phyloP scores from a whole-genome alignment of 495 filamentous ascomycete species.

The Xylaria grammica region DNA sequence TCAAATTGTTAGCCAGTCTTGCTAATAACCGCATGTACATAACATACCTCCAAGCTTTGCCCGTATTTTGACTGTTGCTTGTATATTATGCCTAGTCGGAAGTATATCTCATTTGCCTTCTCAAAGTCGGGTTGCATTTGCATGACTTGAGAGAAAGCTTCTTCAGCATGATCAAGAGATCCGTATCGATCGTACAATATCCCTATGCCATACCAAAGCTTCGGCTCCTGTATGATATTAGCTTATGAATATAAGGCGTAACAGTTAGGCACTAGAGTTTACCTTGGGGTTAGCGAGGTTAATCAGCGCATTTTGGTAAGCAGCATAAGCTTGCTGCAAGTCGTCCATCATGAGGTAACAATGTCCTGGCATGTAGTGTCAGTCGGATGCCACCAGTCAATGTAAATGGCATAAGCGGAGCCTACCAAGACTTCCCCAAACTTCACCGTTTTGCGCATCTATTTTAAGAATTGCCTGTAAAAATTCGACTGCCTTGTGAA shows the following conservation, averaged over 20 bases:
- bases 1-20: conserved; percentile 33
- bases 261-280: conserved; percentile 29
- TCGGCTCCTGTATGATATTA: conserved; percentile 75
- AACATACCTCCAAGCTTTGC: conserved; percentile 84
- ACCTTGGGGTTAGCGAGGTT: conserved; percentile 96
- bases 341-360: conserved; percentile 99
- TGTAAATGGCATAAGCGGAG: conserved; percentile 19
- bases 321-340: conserved; percentile 94
- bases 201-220: conserved; percentile 98
- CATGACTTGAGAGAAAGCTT: conserved; percentile 99
- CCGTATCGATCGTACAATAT: conserved; percentile 98
- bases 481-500: conserved; percentile 92
- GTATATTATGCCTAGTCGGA: conserved; percentile 97
- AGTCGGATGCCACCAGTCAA: conserved; percentile 22
- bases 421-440: conserved; percentile 92
- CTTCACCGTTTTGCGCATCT: conserved; percentile 87
- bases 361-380: conserved; percentile 64
- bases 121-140: conserved; percentile 97
- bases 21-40: conserved; percentile 15
- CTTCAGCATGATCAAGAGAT: conserved; percentile 95
- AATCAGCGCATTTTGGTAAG: conserved; percentile 94
- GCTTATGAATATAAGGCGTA: not conserved
- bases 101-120: conserved; percentile 99
- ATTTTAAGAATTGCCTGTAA: conserved; percentile 90
- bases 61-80: conserved; percentile 97